Evolutionary conservation across 2,329 filamentous ascomycete species (phyloP), one percentile per base, ranked within the genome.

Genomic region (Rhinocladiella similis): DNA sequence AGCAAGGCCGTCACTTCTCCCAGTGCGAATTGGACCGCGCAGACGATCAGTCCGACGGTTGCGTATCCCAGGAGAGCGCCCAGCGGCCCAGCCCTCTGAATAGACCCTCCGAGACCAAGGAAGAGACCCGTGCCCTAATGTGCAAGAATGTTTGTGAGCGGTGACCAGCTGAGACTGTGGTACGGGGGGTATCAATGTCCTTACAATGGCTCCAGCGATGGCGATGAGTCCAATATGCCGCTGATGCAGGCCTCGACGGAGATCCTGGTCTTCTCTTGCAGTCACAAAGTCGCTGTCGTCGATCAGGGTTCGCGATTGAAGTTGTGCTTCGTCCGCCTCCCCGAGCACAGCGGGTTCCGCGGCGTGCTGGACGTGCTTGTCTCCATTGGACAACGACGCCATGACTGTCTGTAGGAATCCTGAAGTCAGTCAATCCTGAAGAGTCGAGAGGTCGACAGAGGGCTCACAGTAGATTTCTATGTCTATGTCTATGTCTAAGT

Each of bases 1-100:
- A 82, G 64, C 16, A 82, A 67, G 0, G 80, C 78, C 3, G 77
- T 74, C 46, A 81, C 73, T 64, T 82, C 80, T 41, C 79, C 80
- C 16, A 81, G 69, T 0, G 77, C 77, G 53, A 80, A 76, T 47
- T 80, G 77, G 5, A 82, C 78, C 3, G 75, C 72, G 59, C 76
- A 80, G 1, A 80, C 77, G 9, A 82, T 70, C 1, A 77, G 50
- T 1, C 80, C 79, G 16, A 82, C 72, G 5, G 77, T 77, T 0
- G 73, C 65, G 48, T 80, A 81, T 20, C 78, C 80, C 2, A 83
- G 65, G 0, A 82, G 68, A 6, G 79, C 76, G 43, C 79, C 79
- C 0, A 81, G 67, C 2, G 80, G 79, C 9, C 79, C 80, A 29
- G 72, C 79, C 1, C 72, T 76, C 25, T 75, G 74, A 50, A 83